phyloP scores from a whole-genome alignment of 2,329 filamentous ascomycete species.

The Alternaria metachromatica region DNA sequence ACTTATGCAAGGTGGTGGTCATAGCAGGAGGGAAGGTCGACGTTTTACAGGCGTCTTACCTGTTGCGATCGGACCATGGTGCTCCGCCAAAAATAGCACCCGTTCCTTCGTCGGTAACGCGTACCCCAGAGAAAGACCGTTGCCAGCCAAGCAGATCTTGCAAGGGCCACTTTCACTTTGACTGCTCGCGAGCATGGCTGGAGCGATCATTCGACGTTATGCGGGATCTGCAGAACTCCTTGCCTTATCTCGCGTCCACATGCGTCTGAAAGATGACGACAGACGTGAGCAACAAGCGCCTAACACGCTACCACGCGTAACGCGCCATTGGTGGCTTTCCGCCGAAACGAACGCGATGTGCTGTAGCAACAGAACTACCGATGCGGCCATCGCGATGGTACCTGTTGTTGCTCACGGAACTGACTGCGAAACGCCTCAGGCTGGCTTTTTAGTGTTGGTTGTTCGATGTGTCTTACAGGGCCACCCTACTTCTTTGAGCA shows the following conservation, averaged over 20 bases:
- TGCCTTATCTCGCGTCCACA: slow-evolving; percentile 30
- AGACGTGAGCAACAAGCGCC: slow-evolving; percentile 8
- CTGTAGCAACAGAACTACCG: neutral
- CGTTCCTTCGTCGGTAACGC: slow-evolving; percentile 26
- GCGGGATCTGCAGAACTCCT: slow-evolving; percentile 41
- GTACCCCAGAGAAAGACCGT: slow-evolving; percentile 39
- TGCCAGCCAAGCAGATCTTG: slow-evolving; percentile 27
- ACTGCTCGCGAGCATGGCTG: slow-evolving; percentile 22
- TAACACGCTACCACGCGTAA: slow-evolving; percentile 16
- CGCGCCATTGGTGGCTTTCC: slow-evolving; percentile 16
- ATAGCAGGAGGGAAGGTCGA: slow-evolving; percentile 13
- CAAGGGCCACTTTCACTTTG: slow-evolving; percentile 21
- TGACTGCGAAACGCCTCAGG: slow-evolving; percentile 1
- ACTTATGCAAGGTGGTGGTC: slow-evolving; percentile 20
- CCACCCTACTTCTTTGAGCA: slow-evolving; percentile 6
- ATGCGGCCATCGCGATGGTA: neutral
- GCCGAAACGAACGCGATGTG: slow-evolving; percentile 7
- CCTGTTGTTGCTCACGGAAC: slow-evolving; percentile 1
- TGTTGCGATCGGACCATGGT: slow-evolving; percentile 20
- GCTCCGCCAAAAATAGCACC: slow-evolving; percentile 42
- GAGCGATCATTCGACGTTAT: slow-evolving; percentile 36
- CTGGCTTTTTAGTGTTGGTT: neutral
- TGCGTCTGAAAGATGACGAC: slow-evolving; percentile 32
- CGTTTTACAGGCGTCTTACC: slow-evolving; percentile 18
- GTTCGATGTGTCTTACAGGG: neutral